Conservation (phyloP, 2,329 filamentous ascomycete genomes). For the Colletotrichum cuscutae region DNA sequence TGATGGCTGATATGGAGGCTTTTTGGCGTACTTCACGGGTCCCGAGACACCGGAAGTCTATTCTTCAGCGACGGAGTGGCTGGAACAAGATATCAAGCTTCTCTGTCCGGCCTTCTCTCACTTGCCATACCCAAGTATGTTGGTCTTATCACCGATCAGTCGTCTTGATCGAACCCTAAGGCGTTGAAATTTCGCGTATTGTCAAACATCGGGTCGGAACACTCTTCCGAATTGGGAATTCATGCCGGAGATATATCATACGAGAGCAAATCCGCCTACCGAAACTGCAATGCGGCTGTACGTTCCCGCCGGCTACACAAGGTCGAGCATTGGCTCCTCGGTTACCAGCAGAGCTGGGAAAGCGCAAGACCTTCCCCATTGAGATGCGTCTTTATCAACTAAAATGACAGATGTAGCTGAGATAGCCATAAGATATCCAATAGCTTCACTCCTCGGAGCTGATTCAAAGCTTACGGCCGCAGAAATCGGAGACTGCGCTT, state of each 20-base stretch:
- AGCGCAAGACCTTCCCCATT: neutral
- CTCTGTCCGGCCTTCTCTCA: fast-evolving
- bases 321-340: no score
- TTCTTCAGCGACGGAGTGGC: neutral
- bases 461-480: neutral
- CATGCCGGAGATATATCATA: conserved; percentile 4
- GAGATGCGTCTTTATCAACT: neutral
- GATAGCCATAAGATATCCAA: neutral
- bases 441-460: neutral
- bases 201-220: neutral
- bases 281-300: neutral
- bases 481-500: neutral
- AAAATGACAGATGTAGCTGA: neutral
- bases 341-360: neutral
- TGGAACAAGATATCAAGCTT: neutral
- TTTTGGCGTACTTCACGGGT: neutral
- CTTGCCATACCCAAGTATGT: neutral
- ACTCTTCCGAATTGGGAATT: neutral
- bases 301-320: conserved; percentile 18
- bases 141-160: no score
- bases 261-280: neutral
- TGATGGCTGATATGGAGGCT: neutral
- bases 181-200: neutral
- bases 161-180: neutral
- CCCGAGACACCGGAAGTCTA: neutral